Evolutionary conservation across 106 monocot genomes (phyloP).

Genomic region (Dendrobium catenatum): DNA sequence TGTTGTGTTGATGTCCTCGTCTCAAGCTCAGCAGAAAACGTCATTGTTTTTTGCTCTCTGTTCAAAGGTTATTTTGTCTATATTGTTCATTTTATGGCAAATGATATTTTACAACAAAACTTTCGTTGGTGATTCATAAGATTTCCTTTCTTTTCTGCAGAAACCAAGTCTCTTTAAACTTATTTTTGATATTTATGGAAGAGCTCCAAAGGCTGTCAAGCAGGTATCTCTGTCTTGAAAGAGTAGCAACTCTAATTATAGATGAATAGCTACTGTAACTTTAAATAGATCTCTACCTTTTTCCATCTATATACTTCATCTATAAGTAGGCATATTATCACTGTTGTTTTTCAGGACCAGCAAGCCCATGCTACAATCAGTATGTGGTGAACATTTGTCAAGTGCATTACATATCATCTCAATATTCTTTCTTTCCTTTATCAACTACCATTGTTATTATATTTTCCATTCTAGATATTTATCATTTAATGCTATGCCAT

Average conservation of each 20-base stretch:
- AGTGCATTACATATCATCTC: neutral
- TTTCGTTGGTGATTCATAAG: neutral
- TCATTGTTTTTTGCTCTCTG: constrained; percentile 92
- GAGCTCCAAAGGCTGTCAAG: constrained; percentile 72
- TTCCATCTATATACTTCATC: neutral
- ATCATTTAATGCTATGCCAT: neutral
- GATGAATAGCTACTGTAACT: neutral
- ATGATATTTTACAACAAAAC: neutral
- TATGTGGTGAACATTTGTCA: neutral
- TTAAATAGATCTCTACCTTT: neutral
- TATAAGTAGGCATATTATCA: neutral
- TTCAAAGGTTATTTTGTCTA: constrained; percentile 45
- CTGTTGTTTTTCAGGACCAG: neutral
- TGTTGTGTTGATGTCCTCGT: constrained; percentile 25
- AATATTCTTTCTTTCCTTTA: neutral
- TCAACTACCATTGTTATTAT: neutral
- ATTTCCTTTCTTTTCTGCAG: constrained; percentile 29
- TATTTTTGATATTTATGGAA: constrained; percentile 86
- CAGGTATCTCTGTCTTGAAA: constrained; percentile 42
- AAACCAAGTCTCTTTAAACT: constrained; percentile 70
- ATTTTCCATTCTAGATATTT: neutral
- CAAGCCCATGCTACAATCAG: neutral
- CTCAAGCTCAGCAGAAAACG: constrained; percentile 52
- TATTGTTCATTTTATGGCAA: neutral
- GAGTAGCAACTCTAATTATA: neutral